Evolutionary conservation across 371 early-diverging fungal species (phyloP), one percentile per base, ranked within the genome.

Genomic region (Actinomucor elegans): DNA sequence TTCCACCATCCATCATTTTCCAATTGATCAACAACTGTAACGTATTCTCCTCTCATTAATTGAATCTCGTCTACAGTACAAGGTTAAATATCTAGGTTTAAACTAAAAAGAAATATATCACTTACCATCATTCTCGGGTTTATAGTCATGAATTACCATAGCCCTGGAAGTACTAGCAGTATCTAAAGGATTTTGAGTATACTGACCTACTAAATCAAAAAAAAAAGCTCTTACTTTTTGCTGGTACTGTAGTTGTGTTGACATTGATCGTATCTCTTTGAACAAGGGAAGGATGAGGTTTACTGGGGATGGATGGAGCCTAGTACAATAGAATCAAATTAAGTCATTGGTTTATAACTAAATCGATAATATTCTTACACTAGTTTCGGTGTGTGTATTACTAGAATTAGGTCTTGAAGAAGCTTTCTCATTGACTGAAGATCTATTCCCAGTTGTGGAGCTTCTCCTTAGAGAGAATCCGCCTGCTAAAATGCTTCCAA

Each of bases 401-500:
- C 12, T 47, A 18, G 54, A 29, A 1, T 33, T 18, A 27, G 48
- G 42, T 37, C 36, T 55, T 27, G 54, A 29, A 1, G 40, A 14
- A 27, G 48, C 35, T 37, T 31, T 55, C 20, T 55, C 48, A 41
- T 48, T 49, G 6, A 49, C 17, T 33, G 57, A 57, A 15, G 15
- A 17, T 43, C 57, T 31, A 31, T 45, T 37, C 4, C 47, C 21
- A 6, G 24, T 31, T 10, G 56, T 55, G 8, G 48, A 41, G 7
- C 34, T 24, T 28, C 48, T 40, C 17, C 48, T 55, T n/a, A 55
- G 35, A 48, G 33, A 24, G 9, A 50, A 48, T n/a, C 56, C 56
- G 18, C 87, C 88, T 14, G 89, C 87, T 44, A 91, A 83, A 35
- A 91, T 65, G 42, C 88, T 82, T 20, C 91, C 91, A 47, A 91